These are phyloP conservation scores for Cercospora sp. DNA, from an alignment of 2,329 filamentous ascomycete genomes.

Conservation along the genomic window DNA sequence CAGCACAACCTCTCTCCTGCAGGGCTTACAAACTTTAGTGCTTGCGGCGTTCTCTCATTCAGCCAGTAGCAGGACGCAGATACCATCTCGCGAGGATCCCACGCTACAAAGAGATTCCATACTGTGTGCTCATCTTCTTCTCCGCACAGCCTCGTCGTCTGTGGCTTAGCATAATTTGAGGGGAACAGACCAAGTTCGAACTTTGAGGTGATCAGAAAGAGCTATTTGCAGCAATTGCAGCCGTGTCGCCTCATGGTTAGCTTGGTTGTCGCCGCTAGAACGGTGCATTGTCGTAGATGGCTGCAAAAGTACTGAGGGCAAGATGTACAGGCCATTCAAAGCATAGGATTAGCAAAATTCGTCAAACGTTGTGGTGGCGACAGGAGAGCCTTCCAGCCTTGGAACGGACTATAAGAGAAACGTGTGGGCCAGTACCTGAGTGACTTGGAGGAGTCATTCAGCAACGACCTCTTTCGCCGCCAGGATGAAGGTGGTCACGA, in stretches of 20 bases:
- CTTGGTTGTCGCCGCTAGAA: not conserved
- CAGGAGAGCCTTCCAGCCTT: not conserved
- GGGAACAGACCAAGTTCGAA: not conserved
- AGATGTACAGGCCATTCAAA: not conserved
- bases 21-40: not conserved
- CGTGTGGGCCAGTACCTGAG: not conserved
- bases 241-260: not conserved
- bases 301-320: not conserved
- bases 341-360: not conserved
- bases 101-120: not conserved
- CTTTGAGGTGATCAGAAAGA: not conserved
- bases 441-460: not conserved
- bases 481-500: slow-evolving; percentile 32
- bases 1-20: not conserved
- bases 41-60: not conserved
- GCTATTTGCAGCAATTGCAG: not conserved
- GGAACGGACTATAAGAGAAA: not conserved
- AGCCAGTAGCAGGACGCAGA: not conserved
- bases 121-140: not conserved
- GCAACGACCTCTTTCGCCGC: not conserved
- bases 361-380: not conserved
- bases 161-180: not conserved
- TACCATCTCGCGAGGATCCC: not conserved
- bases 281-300: not conserved
- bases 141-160: slow-evolving; percentile 12